A percentile compares a stretch with the other conserved stretches of the same genome.
phyloP scores from a whole-genome alignment of 139 green algal species.

The Microglena sp. region DNA sequence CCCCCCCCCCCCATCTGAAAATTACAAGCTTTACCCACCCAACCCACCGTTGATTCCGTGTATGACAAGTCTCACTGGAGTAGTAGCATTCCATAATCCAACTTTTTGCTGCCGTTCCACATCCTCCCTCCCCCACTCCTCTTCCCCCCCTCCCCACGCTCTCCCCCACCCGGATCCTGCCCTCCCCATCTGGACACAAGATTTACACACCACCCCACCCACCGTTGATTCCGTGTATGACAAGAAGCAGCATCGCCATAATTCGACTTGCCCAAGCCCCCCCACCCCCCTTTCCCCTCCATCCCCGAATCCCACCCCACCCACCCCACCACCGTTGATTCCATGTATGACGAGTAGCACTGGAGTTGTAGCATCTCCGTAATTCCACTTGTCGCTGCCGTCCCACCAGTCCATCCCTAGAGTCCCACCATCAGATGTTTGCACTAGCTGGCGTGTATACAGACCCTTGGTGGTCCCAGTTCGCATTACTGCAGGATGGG shows the following conservation, averaged over 20 bases:
- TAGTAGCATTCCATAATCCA: no score
- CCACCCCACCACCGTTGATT: no score
- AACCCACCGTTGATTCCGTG: no score
- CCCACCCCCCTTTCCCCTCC: conserved; percentile 55
- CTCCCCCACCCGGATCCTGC: not conserved
- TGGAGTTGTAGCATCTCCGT: conserved; percentile 18
- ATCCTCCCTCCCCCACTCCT: no score
- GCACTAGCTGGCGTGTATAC: conserved; percentile 39
- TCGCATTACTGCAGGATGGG: conserved; percentile 1
- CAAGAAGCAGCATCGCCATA: conserved; percentile 25
- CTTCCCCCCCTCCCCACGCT: no score
- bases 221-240: conserved; percentile 55
- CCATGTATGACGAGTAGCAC: conserved; percentile 50
- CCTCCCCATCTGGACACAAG: not conserved
- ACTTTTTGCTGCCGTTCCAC: not conserved
- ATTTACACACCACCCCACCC: not conserved
- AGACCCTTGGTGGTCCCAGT: not conserved
- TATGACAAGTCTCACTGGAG: no score
- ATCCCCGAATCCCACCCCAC: conserved; percentile 60
- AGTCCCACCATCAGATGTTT: conserved; percentile 42
- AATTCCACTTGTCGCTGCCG: conserved; percentile 21
- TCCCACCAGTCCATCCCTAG: conserved; percentile 60
- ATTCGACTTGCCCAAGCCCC: conserved; percentile 18
- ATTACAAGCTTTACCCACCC: no score
- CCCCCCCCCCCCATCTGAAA: no score